Evolutionary conservation across 176 grass and related monocot species (phyloP).

Genomic region (Oropetium thomaeum): DNA sequence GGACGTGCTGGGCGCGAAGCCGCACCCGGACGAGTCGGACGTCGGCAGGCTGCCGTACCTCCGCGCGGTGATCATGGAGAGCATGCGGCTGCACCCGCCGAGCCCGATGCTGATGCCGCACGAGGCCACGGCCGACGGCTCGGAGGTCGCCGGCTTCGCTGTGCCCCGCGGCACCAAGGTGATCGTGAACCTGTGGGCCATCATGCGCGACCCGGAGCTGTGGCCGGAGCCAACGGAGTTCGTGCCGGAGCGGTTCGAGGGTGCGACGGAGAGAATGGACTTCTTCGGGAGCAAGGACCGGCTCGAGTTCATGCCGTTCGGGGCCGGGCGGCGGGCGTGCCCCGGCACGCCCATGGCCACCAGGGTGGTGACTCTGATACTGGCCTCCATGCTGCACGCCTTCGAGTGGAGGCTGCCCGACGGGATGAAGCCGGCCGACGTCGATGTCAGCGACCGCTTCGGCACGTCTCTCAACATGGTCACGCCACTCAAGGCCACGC

Average conservation of each 20-base stretch:
- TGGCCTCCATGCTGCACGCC: slow-evolving; percentile 41
- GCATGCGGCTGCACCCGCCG: slow-evolving; percentile 58
- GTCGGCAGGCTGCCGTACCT: slow-evolving; percentile 45
- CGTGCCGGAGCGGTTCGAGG: slow-evolving; percentile 41
- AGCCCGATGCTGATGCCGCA: slow-evolving; percentile 58
- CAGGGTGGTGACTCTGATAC: slow-evolving; percentile 37
- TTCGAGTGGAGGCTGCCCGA: slow-evolving; percentile 59
- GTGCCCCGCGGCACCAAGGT: slow-evolving; percentile 41
- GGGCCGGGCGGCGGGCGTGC: slow-evolving; percentile 52
- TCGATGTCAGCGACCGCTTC: slow-evolving; percentile 52
- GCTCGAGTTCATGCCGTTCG: slow-evolving; percentile 62
- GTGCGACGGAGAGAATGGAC: not conserved
- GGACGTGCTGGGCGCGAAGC: slow-evolving; percentile 32
- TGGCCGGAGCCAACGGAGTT: slow-evolving; percentile 48
- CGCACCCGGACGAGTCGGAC: slow-evolving; percentile 29
- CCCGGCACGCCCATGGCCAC: slow-evolving; percentile 54
- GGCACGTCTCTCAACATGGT: slow-evolving; percentile 43
- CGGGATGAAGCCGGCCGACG: slow-evolving; percentile 42
- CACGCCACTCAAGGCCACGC: slow-evolving; percentile 43
- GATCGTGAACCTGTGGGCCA: slow-evolving; percentile 48
- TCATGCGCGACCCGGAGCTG: slow-evolving; percentile 48
- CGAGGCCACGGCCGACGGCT: slow-evolving; percentile 38
- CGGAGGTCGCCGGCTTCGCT: slow-evolving; percentile 36
- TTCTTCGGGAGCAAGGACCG: slow-evolving; percentile 34
- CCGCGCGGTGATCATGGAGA: slow-evolving; percentile 58